phyloP scores from a whole-genome alignment of 140 eudicot genomes.

The Ambrosia hybrid region DNA sequence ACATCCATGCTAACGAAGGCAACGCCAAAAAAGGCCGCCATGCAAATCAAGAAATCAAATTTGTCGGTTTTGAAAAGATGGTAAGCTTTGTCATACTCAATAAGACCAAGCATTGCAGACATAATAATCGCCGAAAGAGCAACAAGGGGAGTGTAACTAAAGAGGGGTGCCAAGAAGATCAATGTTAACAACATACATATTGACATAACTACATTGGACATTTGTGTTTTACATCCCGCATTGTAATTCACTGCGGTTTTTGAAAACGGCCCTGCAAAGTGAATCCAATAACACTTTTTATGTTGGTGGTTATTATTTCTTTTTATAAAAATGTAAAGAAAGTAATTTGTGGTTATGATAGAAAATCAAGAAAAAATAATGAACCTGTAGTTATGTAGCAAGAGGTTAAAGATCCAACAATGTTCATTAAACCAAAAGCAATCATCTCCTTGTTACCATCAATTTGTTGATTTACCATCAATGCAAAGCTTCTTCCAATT shows the following conservation, averaged over 20 bases:
- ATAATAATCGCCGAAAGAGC: constrained; percentile 85
- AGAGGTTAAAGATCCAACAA: constrained; percentile 82
- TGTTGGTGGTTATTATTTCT: background rate
- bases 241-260: constrained; percentile 83
- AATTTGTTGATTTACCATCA: constrained; percentile 57
- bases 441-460: constrained; percentile 97
- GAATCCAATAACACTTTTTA: background rate
- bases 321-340: background rate
- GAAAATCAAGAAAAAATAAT: background rate
- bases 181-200: constrained; percentile 69
- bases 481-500: constrained; percentile 88
- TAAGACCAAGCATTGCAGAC: constrained; percentile 88
- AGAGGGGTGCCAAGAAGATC: constrained; percentile 78
- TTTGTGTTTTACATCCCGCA: constrained; percentile 74
- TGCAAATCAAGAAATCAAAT: constrained; percentile 73
- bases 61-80: constrained; percentile 81
- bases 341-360: background rate
- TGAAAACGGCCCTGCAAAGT: constrained; percentile 79
- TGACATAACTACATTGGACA: constrained; percentile 77
- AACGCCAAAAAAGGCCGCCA: constrained; percentile 77
- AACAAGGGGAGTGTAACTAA: constrained; percentile 82
- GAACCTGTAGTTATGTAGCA: constrained; percentile 92
- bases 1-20: constrained; percentile 76
- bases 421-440: constrained; percentile 95
- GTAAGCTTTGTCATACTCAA: constrained; percentile 59